Evolutionary conservation across 2,329 filamentous ascomycete species (phyloP).

Genomic region (Pseudopyricularia javanii): DNA sequence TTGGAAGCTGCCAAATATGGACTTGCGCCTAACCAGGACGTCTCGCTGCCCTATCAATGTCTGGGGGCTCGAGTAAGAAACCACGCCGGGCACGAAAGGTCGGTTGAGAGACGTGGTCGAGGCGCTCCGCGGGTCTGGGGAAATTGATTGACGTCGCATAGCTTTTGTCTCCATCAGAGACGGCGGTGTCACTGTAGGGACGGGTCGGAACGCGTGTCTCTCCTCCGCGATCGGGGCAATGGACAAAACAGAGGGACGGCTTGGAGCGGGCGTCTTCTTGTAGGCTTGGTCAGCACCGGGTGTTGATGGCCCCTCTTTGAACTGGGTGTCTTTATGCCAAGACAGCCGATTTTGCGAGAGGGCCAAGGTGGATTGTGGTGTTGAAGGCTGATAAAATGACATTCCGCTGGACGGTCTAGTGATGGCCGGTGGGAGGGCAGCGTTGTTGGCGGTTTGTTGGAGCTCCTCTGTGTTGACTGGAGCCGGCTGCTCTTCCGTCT

Average conservation of each 20-base stretch:
- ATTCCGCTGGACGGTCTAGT: slow-evolving; percentile 1
- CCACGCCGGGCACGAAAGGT: slow-evolving; percentile 27
- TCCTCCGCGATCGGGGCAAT: slow-evolving; percentile 1
- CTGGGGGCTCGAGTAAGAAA: slow-evolving; percentile 38
- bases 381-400: background rate
- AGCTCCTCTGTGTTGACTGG: slow-evolving; percentile 54
- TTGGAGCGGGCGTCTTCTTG: background rate
- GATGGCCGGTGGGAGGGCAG: slow-evolving; percentile 25
- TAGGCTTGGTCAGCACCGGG: background rate
- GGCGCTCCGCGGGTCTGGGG: background rate
- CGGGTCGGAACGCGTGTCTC: slow-evolving; percentile 2
- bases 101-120: slow-evolving; percentile 11
- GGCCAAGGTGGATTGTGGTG: slow-evolving; percentile 5
- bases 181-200: background rate
- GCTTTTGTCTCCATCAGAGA: background rate
- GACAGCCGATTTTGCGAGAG: background rate
- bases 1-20: slow-evolving; percentile 9
- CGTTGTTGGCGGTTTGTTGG: slow-evolving; percentile 47
- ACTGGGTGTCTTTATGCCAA: background rate
- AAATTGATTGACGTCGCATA: background rate
- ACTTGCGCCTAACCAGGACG: slow-evolving; percentile 38
- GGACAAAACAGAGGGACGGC: background rate
- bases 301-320: background rate
- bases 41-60: slow-evolving; percentile 45
- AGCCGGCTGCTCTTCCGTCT: slow-evolving; percentile 35